Evolutionary conservation across 1,139 yeast genomes (phyloP).

Genomic region (Casaregolazyma lundiana): DNA sequence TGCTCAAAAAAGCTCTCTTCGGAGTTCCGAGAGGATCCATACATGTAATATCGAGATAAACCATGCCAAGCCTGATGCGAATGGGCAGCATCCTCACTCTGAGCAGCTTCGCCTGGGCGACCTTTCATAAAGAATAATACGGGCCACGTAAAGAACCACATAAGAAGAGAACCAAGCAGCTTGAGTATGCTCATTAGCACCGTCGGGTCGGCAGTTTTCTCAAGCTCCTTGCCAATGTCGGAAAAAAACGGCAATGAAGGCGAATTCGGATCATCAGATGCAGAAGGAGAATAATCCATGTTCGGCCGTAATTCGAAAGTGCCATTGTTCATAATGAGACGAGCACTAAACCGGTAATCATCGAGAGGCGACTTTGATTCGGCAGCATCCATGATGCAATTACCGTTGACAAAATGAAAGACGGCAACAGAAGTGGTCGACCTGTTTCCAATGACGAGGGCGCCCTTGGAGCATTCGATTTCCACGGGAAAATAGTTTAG

Average conservation of each 20-base stretch:
- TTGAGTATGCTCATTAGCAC: background rate
- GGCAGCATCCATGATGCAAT: constrained; percentile 58
- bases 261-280: background rate
- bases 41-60: constrained; percentile 35
- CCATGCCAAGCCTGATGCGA: constrained; percentile 33
- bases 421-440: constrained; percentile 71
- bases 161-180: background rate
- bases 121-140: background rate
- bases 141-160: background rate
- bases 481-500: constrained; percentile 54
- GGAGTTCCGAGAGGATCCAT: constrained; percentile 12
- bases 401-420: constrained; percentile 51
- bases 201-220: background rate
- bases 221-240: background rate
- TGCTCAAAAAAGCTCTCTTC: constrained; percentile 5
- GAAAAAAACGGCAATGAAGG: background rate
- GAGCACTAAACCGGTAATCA: constrained; percentile 44
- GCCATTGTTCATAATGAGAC: constrained; percentile 46
- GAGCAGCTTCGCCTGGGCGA: background rate
- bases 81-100: constrained; percentile 3
- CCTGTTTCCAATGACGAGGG: constrained; percentile 73
- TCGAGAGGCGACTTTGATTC: constrained; percentile 51
- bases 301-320: constrained; percentile 65
- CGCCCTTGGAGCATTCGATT: constrained; percentile 58
- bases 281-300: constrained; percentile 36